Percentiles rank a stretch among this genome's conserved stretches.
These are phyloP conservation scores for Nothophytophthora sp. DNA, from an alignment of 352 stramenopile species.

Conservation along the genomic window DNA sequence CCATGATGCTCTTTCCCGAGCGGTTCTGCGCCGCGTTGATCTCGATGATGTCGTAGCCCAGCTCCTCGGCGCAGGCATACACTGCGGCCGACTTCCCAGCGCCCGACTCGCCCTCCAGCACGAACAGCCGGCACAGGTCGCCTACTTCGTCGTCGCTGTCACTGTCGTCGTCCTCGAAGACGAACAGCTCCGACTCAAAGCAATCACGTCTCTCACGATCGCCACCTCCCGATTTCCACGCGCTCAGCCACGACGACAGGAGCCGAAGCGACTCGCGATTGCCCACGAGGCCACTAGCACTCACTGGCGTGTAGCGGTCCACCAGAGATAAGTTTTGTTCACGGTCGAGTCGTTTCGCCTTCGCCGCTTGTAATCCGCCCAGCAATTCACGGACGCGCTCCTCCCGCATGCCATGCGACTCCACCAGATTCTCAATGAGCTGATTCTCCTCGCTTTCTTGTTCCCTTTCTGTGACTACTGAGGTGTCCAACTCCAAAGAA, in stretches of 20 bases:
- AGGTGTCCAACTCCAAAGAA: neutral
- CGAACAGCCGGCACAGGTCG: slow-evolving; percentile 67
- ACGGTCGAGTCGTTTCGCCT: slow-evolving; percentile 44
- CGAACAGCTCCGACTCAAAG: slow-evolving; percentile 67
- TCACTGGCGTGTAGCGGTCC: slow-evolving; percentile 64
- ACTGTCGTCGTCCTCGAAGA: slow-evolving; percentile 60
- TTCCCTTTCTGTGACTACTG: slow-evolving; percentile 9
- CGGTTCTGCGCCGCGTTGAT: slow-evolving; percentile 83
- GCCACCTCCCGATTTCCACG: slow-evolving; percentile 65
- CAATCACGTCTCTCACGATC: slow-evolving; percentile 44
- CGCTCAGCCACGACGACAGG: slow-evolving; percentile 71
- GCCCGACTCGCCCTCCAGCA: slow-evolving; percentile 72
- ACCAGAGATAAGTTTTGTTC: slow-evolving; percentile 63
- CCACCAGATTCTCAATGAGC: slow-evolving; percentile 56
- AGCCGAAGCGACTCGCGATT: slow-evolving; percentile 64
- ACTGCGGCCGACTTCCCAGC: slow-evolving; percentile 79
- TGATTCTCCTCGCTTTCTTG: slow-evolving; percentile 28
- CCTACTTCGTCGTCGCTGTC: slow-evolving; percentile 58
- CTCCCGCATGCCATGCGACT: slow-evolving; percentile 50
- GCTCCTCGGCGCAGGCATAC: slow-evolving; percentile 77
- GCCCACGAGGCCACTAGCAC: slow-evolving; percentile 60
- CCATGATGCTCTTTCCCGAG: slow-evolving; percentile 64
- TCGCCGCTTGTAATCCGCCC: slow-evolving; percentile 40
- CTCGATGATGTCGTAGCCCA: slow-evolving; percentile 85
- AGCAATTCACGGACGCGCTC: slow-evolving; percentile 60